Conservation (phyloP, 495 filamentous ascomycete species). For the Hypoxylon fuscum region DNA sequence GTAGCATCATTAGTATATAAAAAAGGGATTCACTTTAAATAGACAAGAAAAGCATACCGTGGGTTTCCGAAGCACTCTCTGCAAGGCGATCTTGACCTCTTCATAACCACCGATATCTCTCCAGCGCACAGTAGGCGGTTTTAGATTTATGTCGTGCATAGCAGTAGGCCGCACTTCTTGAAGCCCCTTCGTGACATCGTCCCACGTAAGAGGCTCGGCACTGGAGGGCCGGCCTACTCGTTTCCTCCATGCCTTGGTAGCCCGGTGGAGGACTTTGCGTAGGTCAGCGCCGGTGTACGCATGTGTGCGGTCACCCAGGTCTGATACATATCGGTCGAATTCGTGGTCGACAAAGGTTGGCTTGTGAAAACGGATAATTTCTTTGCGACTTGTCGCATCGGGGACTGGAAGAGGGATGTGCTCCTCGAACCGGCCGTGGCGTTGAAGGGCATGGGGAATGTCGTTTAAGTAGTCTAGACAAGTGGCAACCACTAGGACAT, state of each 20-base stretch:
- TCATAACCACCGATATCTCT: constrained; percentile 90
- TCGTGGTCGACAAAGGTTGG: constrained; percentile 47
- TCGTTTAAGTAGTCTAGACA: constrained; percentile 76
- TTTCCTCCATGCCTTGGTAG: constrained; percentile 45
- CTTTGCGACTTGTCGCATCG: constrained; percentile 71
- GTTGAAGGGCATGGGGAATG: constrained; percentile 77
- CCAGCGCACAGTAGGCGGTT: constrained; percentile 88
- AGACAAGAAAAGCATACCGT: constrained; percentile 23
- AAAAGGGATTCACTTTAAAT: not conserved
- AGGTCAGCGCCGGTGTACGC: constrained; percentile 63
- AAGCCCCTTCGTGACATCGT: constrained; percentile 56
- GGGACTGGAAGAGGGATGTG: constrained; percentile 87
- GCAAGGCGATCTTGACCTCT: constrained; percentile 72
- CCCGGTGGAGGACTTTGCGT: constrained; percentile 51
- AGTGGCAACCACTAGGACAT: constrained; percentile 73
- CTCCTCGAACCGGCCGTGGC: constrained; percentile 68
- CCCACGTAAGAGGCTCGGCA: constrained; percentile 39
- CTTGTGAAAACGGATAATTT: constrained; percentile 71
- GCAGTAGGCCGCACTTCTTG: constrained; percentile 73
- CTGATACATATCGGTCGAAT: constrained; percentile 50
- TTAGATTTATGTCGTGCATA: constrained; percentile 89
- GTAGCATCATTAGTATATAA: constrained; percentile 7
- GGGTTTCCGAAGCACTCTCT: constrained; percentile 36
- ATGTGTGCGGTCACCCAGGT: constrained; percentile 61
- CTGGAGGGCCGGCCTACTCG: constrained; percentile 29